Base-by-base conservation (phyloP, 1,139 yeast species). In the Pneumocystis carinii region DNA sequence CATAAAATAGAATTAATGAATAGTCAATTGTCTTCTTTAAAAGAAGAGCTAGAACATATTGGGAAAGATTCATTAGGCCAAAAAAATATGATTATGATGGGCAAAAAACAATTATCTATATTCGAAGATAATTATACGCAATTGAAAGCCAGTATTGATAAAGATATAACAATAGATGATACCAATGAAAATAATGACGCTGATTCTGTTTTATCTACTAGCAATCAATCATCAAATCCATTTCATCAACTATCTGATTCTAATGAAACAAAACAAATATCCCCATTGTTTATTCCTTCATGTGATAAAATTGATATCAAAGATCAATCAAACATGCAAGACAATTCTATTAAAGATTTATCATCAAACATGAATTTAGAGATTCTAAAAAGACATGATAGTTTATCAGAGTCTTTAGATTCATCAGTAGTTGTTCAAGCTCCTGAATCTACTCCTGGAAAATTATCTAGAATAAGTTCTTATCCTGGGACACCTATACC, bases 81-180 rank as follows among this genome's bases (percentile, higher is more conserved):
- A 61, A 76, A 79, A 64, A 86, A 87, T 64, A 77, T 86, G 69
- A 78, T 81, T 27, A 79, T 85, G 53, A 88, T 88, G 36, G 81
- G 82, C 69, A 79, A 82, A 63, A 84, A 86, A 48, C 96, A 89
- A 72, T 79, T 84, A 63, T 84, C 82, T 61, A 82, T 85, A 68
- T 73, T 56, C 73, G 75, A 75, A 67, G 72, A 72, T 12, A 86
- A 85, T 70, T 78, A 82, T 59, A 81, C 78, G 29, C 78, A 73
- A 63, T 71, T 79, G 66, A 77, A 76, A 69, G 69, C 74, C 17
- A 76, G 77, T 61, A 70, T 81, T 59, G 77, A 78, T 59, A 69
- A 69, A 15, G 70, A 74, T 59, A 68, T 70, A 60, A 72, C 70
- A 37, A 73, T 48, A 12, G 5, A 48, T 3, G 24, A 48, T 48